phyloP scores from a whole-genome alignment of 2,329 filamentous ascomycete genomes.

The Neurospora sp. region DNA sequence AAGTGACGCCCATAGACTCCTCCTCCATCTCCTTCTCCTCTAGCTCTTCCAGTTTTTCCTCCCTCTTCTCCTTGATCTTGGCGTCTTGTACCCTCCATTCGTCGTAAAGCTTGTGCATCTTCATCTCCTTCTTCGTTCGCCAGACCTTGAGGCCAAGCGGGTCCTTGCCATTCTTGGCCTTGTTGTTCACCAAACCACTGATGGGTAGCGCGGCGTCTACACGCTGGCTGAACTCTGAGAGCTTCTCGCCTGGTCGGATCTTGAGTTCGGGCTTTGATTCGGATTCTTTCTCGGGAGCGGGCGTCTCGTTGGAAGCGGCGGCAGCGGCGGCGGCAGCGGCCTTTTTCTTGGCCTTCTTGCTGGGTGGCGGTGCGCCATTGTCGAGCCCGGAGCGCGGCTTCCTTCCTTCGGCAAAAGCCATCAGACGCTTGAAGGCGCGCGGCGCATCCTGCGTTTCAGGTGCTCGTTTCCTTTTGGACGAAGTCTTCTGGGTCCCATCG shows the following conservation, averaged over 20 bases:
- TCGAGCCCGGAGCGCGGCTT: slow-evolving; percentile 56
- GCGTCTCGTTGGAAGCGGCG: slow-evolving; percentile 5
- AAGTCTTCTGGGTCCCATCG: slow-evolving; percentile 26
- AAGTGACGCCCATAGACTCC: slow-evolving; percentile 37
- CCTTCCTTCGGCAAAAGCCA: slow-evolving; percentile 61
- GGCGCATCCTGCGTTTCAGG: slow-evolving; percentile 66
- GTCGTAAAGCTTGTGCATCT: slow-evolving; percentile 69
- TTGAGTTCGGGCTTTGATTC: slow-evolving; percentile 11
- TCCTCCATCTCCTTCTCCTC: slow-evolving; percentile 53
- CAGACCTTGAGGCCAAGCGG: slow-evolving; percentile 55
- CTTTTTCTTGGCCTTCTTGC: slow-evolving; percentile 22
- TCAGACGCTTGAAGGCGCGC: slow-evolving; percentile 74
- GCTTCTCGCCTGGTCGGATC: slow-evolving; percentile 73
- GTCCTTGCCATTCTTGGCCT: slow-evolving; percentile 49
- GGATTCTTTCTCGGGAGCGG: not conserved
- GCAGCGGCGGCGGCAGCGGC: slow-evolving; percentile 12
- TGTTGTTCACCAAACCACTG: slow-evolving; percentile 55
- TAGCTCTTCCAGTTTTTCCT: slow-evolving; percentile 55
- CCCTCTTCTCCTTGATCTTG: slow-evolving; percentile 51
- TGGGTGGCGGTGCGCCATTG: slow-evolving; percentile 44
- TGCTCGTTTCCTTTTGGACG: slow-evolving; percentile 35
- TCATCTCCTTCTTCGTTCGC: slow-evolving; percentile 74
- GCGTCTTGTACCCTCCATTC: slow-evolving; percentile 63
- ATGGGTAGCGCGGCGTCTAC: slow-evolving; percentile 81
- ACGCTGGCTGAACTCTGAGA: slow-evolving; percentile 74